Evolutionary conservation across 1,284 basidiomycete genomes (phyloP).

Genomic region (Caloboletus inedulis): DNA sequence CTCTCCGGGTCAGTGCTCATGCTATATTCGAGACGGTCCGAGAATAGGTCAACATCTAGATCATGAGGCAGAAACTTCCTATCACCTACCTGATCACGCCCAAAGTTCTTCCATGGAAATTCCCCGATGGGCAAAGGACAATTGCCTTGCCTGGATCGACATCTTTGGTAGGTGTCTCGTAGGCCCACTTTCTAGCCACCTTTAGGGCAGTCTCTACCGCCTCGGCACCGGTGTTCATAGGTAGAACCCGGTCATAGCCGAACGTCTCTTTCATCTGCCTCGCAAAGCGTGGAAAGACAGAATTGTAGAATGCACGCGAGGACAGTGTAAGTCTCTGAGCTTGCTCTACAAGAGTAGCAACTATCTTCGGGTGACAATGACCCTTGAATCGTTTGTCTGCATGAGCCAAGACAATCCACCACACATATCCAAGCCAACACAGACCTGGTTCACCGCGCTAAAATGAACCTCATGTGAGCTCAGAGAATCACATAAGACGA

Average conservation of each 20-base stretch:
- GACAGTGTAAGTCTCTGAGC: conserved; percentile 90
- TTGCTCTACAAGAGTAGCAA: conserved; percentile 80
- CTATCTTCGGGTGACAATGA: conserved; percentile 93
- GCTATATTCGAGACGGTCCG: conserved; percentile 36
- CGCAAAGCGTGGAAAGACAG: conserved; percentile 86
- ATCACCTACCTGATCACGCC: conserved; percentile 73
- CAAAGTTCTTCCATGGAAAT: conserved; percentile 95
- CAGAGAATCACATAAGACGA: neutral
- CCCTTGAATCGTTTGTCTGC: conserved; percentile 47
- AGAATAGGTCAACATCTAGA: conserved; percentile 14
- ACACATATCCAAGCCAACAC: conserved; percentile 18
- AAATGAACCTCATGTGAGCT: conserved; percentile 9
- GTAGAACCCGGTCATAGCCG: conserved; percentile 93
- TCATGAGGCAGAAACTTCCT: neutral
- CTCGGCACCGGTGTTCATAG: conserved; percentile 99
- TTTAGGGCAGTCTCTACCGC: conserved; percentile 91
- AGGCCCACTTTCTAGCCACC: conserved; percentile 91
- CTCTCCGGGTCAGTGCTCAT: conserved; percentile 97
- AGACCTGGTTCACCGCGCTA: conserved; percentile 84
- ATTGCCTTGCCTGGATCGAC: conserved; percentile 66
- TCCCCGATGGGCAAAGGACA: conserved; percentile 84
- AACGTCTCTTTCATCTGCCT: conserved; percentile 83
- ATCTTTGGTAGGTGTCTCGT: conserved; percentile 77
- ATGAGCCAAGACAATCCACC: conserved; percentile 13
- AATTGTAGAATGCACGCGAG: conserved; percentile 96